Base-by-base conservation (phyloP, 78 protist genomes). In the Polysphondylium violaceum region DNA sequence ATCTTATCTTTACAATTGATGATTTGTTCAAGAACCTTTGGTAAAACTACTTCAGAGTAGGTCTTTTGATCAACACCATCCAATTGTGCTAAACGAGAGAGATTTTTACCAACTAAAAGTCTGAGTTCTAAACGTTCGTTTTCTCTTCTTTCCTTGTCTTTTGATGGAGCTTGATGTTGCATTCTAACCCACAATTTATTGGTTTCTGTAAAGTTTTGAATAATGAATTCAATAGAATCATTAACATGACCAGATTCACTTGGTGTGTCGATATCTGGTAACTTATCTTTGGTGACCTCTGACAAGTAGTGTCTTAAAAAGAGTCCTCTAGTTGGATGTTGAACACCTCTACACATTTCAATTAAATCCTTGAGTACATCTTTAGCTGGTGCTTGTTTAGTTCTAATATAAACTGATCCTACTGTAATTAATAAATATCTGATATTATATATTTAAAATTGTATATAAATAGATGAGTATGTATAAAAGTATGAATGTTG, bases 261-360 rank as follows among this genome's bases (percentile, higher is more conserved):
- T 12, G 78, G 16, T 72, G 88, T 56, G 27, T 69, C 94, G 1
- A 29, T 23, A 92, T 97, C 98, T 19, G 99, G 99, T 21, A 98
- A 93, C 73, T 95, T 88, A 86, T 96, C 97, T 87, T 94, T 86
- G 23, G 95, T 83, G 44, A 86, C 50, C 74, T 93, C 94, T 41
- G 94, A 55, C 35, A 99, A 95, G 68, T 97, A 99, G 88, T 96
- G 71, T 67, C 99, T 92, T 47, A 99, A 74, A 86, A 99, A 99
- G 9, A 99, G 95, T 36, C 99, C 99, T 17, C 99, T 91, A 58
- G 97, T 97, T 41, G 99, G 99, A 72, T 99, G 99, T 94, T 99
- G 99, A 69, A 97, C 99, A 35, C 99, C 99, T 2, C 98, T 76
- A 92, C 99, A 98, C 99, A 98, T 98, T 71, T 99, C 99, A 25